phyloP scores from a whole-genome alignment of 148 eudicot genomes.

The Persicaria tinctoria region DNA sequence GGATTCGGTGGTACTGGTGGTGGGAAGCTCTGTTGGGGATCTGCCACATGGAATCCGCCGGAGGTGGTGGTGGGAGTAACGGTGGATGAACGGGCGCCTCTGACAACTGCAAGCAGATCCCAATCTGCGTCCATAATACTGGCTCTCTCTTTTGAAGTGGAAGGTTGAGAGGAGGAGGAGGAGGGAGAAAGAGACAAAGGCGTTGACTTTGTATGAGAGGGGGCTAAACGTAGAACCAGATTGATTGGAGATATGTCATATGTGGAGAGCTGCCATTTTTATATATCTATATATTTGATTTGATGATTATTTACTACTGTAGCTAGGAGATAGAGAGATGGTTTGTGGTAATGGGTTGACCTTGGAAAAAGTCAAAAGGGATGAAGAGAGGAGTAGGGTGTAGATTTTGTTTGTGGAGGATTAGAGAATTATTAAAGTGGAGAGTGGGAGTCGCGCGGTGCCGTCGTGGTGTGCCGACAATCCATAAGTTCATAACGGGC shows the following conservation, averaged over 20 bases:
- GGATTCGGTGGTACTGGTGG: neutral
- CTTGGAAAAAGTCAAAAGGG: neutral
- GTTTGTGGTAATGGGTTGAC: neutral
- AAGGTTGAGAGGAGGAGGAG: neutral
- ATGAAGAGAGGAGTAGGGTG: neutral
- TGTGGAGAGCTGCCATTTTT: neutral
- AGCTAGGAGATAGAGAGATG: neutral
- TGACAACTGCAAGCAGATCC: neutral
- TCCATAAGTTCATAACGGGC: no score
- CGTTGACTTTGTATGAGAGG: constrained; percentile 8
- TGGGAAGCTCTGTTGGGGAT: neutral
- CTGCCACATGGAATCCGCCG: neutral
- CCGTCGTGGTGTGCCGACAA: no score
- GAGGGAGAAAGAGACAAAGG: neutral
- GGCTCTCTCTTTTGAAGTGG: neutral
- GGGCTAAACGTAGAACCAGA: neutral
- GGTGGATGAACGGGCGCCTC: neutral
- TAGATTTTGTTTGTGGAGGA: no score
- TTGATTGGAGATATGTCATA: constrained; percentile 6
- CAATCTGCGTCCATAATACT: neutral
- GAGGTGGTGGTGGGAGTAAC: neutral
- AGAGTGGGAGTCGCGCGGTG: no score
- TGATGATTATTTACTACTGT: no score
- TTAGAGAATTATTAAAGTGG: no score
- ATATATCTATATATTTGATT: neutral